Conservation (phyloP, 495 filamentous ascomycete species). For the Xylaria sp. region DNA sequence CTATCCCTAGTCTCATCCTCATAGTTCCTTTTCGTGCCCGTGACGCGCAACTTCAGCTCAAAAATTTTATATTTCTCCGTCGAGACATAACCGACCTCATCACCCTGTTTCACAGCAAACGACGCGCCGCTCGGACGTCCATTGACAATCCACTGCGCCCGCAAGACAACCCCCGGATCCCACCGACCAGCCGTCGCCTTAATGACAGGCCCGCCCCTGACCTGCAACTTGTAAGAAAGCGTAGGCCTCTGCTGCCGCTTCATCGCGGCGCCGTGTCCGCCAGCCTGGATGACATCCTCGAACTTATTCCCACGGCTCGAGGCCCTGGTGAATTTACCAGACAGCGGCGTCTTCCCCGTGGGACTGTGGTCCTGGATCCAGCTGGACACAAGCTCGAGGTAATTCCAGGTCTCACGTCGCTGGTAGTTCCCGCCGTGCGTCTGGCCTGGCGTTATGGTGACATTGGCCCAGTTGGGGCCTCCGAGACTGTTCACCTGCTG, state of each 20-base stretch:
- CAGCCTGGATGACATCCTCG: conserved; percentile 16
- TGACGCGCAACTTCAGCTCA: conserved; percentile 17
- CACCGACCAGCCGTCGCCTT: conserved; percentile 19
- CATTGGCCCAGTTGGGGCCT: conserved; percentile 25
- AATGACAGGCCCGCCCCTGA: neutral
- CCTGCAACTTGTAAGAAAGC: neutral
- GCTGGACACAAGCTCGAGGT: conserved; percentile 18
- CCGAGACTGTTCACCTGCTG: conserved; percentile 18
- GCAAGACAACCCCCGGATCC: conserved; percentile 23
- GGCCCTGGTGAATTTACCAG: neutral
- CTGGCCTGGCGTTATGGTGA: conserved; percentile 21
- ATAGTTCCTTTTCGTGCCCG: conserved; percentile 25
- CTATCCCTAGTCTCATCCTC: conserved; percentile 23
- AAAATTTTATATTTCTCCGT: neutral
- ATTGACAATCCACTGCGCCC: conserved; percentile 27
- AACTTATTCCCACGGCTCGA: conserved; percentile 25
- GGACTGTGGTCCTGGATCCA: conserved; percentile 25
- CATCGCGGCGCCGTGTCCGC: conserved; percentile 22
- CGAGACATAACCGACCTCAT: neutral
- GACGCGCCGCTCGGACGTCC: conserved; percentile 3
- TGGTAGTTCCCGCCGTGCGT: conserved; percentile 27
- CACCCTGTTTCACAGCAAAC: conserved; percentile 21
- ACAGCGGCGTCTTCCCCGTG: conserved; percentile 15
- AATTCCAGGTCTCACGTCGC: conserved; percentile 24
- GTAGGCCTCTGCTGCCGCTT: conserved; percentile 20